Evolutionary conservation across 768 basidiomycete genomes (phyloP).

Genomic region (Multifurca ochricompacta): DNA sequence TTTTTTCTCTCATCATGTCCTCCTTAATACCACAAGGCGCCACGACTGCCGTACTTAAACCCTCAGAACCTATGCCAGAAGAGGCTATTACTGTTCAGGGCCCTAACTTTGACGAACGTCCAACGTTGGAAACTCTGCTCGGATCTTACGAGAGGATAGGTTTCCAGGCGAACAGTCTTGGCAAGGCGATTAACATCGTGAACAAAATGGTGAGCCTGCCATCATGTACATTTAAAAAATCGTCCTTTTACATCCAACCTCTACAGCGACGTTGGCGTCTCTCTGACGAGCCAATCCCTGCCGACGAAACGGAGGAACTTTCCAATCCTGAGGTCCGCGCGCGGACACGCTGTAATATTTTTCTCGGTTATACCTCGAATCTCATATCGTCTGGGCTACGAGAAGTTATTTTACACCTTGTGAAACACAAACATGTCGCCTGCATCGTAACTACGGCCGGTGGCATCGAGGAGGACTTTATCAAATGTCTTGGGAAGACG

Average conservation of each 20-base stretch:
- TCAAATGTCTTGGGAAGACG: constrained; percentile 97
- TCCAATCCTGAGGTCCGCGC: constrained; percentile 51
- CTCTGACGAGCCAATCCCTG: constrained; percentile 69
- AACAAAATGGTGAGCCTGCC: constrained; percentile 73
- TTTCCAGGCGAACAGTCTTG: constrained; percentile 94
- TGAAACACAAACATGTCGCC: constrained; percentile 84
- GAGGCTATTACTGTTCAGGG: constrained; percentile 70
- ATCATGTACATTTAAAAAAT: not conserved
- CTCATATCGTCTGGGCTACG: constrained; percentile 95
- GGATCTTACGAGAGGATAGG: constrained; percentile 83
- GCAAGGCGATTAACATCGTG: constrained; percentile 81
- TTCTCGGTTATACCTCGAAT: constrained; percentile 98
- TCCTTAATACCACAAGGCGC: constrained; percentile 44
- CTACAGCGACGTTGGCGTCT: constrained; percentile 79
- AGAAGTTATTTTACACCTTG: constrained; percentile 86
- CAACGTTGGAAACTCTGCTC: constrained; percentile 63
- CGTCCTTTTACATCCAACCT: not conserved
- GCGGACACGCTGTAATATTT: constrained; percentile 74
- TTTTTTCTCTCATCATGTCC: not conserved
- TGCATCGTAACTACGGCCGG: constrained; percentile 96
- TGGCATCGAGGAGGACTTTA: constrained; percentile 97
- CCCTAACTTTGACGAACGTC: constrained; percentile 71
- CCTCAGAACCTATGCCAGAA: constrained; percentile 62
- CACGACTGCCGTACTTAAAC: constrained; percentile 70
- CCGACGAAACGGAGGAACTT: constrained; percentile 65